Percentiles rank a stretch among this genome's conserved stretches.
Conservation (phyloP, 139 green algal species). For the Chlorella sorokiniana region DNA sequence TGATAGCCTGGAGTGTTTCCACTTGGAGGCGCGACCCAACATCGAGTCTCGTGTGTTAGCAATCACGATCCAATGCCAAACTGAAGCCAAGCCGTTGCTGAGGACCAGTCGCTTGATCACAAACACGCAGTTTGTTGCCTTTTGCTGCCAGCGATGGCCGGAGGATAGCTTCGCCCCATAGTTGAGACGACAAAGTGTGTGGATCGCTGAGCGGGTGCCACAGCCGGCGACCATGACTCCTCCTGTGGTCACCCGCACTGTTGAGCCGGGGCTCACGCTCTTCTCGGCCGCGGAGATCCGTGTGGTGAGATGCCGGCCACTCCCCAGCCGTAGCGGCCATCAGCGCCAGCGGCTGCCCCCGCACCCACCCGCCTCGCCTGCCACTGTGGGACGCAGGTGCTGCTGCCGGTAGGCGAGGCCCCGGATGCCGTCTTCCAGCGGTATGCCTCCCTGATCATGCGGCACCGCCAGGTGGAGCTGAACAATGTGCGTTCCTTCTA, state of each 20-base stretch:
- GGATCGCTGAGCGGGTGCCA: background rate
- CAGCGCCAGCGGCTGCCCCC: no score
- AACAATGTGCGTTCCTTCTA: conserved; percentile 60
- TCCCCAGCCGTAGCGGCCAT: no score
- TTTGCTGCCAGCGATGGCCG: no score
- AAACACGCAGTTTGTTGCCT: no score
- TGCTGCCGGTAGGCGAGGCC: conserved; percentile 72
- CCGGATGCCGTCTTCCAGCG: conserved; percentile 59
- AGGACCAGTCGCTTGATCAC: no score
- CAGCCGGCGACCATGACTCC: background rate
- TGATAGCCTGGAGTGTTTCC: no score
- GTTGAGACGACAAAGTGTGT: background rate
- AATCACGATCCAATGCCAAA: no score
- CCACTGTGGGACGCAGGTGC: conserved; percentile 52
- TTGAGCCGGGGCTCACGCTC: conserved; percentile 69
- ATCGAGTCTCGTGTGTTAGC: no score
- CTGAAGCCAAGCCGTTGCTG: no score
- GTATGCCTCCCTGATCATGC: conserved; percentile 68
- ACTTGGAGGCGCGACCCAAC: no score
- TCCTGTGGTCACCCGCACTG: conserved; percentile 12
- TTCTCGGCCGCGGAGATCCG: conserved; percentile 72
- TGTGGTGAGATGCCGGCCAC: no score
- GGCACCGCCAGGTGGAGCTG: conserved; percentile 68
- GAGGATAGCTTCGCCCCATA: background rate
- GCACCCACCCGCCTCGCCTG: background rate